Conservation (phyloP, 345 rosid genomes). For the Mercurialis annua region DNA sequence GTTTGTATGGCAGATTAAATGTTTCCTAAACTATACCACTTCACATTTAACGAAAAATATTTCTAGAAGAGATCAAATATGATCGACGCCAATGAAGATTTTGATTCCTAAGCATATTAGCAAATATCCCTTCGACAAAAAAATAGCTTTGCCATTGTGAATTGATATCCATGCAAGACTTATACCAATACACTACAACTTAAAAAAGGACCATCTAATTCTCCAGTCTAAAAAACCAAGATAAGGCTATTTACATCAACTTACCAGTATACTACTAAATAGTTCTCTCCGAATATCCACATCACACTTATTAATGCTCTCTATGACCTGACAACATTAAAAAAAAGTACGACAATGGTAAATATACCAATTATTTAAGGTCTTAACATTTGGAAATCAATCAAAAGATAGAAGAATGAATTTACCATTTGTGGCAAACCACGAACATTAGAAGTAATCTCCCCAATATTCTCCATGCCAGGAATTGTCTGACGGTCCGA, state of each 20-base stretch:
- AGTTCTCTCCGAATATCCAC: slow-evolving; percentile 94
- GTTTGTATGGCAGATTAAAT: not conserved
- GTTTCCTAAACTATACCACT: not conserved
- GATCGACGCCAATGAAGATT: no score
- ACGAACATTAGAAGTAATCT: slow-evolving; percentile 55
- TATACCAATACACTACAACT: not conserved
- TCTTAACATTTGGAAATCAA: not conserved
- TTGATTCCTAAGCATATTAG: no score
- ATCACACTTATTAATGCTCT: slow-evolving; percentile 89
- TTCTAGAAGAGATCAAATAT: no score
- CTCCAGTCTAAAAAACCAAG: not conserved
- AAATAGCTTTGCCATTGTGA: not conserved
- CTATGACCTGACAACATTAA: slow-evolving; percentile 63
- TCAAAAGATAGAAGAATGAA: not conserved
- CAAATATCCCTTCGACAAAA: no score
- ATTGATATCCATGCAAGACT: not conserved
- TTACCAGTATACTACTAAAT: slow-evolving; percentile 91
- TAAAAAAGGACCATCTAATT: not conserved
- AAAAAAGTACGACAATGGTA: slow-evolving; percentile 10
- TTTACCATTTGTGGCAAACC: slow-evolving; percentile 95
- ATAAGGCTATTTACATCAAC: not conserved
- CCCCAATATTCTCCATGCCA: slow-evolving; percentile 72
- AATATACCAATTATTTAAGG: not conserved
- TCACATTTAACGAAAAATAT: no score
- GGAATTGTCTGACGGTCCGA: slow-evolving; percentile 65